Percentiles rank a stretch among this genome's conserved stretches.
phyloP scores from a whole-genome alignment of 2,329 filamentous ascomycete species.

The Myriosclerotinia scirpicola region DNA sequence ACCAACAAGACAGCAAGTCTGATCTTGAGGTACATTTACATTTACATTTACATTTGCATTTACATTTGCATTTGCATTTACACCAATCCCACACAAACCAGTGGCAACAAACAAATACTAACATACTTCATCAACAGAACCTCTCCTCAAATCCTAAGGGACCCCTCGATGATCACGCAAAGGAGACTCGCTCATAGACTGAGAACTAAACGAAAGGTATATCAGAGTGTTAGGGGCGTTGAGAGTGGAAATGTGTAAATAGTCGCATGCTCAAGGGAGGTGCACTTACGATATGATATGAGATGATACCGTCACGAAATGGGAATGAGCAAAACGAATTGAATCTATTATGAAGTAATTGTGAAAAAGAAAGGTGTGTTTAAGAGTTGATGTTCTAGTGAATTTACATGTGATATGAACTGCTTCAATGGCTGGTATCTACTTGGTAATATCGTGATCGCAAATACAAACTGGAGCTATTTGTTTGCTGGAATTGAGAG shows the following conservation, averaged over 20 bases:
- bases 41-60: too few relatives aligned
- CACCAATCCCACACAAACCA: neutral
- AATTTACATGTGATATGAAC: neutral
- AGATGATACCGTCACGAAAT: conserved; percentile 6
- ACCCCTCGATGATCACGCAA: conserved; percentile 58
- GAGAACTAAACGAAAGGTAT: neutral
- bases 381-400: neutral
- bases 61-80: too few relatives aligned
- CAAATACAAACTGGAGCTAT: neutral
- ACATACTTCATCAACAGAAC: conserved; percentile 41
- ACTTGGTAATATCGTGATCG: neutral
- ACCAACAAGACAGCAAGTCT: conserved; percentile 54
- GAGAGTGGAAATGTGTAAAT: neutral
- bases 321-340: neutral
- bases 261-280: neutral
- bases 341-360: neutral
- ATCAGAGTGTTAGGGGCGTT: neutral
- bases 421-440: neutral
- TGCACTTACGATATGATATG: neutral
- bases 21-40: conserved; percentile 47
- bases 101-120: neutral
- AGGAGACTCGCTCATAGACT: conserved; percentile 49
- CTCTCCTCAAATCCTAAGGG: conserved; percentile 67
- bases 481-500: neutral
- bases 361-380: neutral